A percentile compares a stretch with the other conserved stretches of the same genome.
Conservation (phyloP, 768 basidiomycete species). For the Mycena leptocephala region DNA sequence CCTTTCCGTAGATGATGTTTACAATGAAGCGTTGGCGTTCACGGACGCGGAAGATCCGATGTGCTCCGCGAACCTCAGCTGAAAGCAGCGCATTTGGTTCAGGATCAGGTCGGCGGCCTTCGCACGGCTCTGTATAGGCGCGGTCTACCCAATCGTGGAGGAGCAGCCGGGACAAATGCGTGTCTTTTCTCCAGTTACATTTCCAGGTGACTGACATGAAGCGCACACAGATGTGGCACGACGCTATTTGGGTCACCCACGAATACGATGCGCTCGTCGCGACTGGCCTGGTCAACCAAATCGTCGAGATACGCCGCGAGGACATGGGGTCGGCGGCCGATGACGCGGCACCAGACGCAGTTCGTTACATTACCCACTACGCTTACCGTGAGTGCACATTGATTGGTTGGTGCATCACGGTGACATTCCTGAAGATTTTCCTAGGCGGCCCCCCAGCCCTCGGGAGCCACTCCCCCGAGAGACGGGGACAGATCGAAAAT, state of each 20-base stretch:
- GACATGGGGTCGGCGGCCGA: not conserved
- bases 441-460: too few relatives aligned
- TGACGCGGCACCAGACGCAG: too few relatives aligned
- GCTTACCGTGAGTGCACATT: too few relatives aligned
- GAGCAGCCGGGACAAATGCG: not conserved
- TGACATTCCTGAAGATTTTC: too few relatives aligned
- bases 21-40: not conserved
- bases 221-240: not conserved
- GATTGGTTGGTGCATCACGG: too few relatives aligned
- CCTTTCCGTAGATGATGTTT: too few relatives aligned
- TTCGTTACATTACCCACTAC: too few relatives aligned
- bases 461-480: too few relatives aligned
- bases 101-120: not conserved
- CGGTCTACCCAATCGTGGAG: not conserved
- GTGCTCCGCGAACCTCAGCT: not conserved
- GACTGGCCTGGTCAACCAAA: not conserved
- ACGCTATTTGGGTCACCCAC: constrained; percentile 1
- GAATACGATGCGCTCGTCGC: not conserved
- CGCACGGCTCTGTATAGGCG: not conserved
- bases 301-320: not conserved
- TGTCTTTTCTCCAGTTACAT: too few relatives aligned
- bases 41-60: too few relatives aligned
- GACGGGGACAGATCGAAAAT: too few relatives aligned
- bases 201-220: too few relatives aligned
- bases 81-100: not conserved